These are phyloP conservation scores for Erodium trifolium DNA, from an alignment of 441 rosid species.

Conservation along the genomic window DNA sequence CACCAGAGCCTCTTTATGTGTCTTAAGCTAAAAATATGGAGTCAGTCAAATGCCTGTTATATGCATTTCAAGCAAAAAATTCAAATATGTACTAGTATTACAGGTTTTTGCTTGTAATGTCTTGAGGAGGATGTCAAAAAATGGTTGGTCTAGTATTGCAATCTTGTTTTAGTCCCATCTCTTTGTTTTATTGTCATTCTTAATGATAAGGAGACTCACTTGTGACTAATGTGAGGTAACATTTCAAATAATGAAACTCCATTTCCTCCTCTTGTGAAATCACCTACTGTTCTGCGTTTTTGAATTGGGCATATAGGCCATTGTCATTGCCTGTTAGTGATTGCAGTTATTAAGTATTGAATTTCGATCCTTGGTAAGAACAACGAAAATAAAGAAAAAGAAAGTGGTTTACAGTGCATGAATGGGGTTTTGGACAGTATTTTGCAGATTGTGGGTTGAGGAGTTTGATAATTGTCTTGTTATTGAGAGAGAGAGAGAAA, in stretches of 20 bases:
- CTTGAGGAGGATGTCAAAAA: neutral
- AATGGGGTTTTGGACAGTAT: neutral
- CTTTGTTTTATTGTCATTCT: neutral
- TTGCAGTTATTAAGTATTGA: neutral
- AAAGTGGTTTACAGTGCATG: neutral
- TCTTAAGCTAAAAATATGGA: conserved; percentile 19
- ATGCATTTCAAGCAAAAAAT: conserved; percentile 3
- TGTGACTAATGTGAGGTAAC: neutral
- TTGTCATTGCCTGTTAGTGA: neutral
- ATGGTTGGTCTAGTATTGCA: conserved; percentile 8
- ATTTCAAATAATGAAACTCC: neutral
- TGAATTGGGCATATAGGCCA: neutral
- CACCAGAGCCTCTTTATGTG: conserved; percentile 66
- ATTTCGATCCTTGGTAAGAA: neutral
- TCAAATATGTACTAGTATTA: neutral
- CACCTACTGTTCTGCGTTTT: neutral
- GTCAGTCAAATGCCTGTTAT: neutral
- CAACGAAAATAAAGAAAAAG: neutral
- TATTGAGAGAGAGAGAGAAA: neutral
- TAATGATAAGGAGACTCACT: neutral
- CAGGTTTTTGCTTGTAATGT: conserved; percentile 1
- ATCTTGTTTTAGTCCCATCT: conserved; percentile 2
- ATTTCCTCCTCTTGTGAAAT: neutral
- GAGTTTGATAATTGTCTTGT: too few species aligned
- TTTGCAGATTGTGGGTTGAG: too few species aligned